These are phyloP conservation scores for Candida andamanensis DNA, from an alignment of 805 yeast genomes.

Conservation along the genomic window DNA sequence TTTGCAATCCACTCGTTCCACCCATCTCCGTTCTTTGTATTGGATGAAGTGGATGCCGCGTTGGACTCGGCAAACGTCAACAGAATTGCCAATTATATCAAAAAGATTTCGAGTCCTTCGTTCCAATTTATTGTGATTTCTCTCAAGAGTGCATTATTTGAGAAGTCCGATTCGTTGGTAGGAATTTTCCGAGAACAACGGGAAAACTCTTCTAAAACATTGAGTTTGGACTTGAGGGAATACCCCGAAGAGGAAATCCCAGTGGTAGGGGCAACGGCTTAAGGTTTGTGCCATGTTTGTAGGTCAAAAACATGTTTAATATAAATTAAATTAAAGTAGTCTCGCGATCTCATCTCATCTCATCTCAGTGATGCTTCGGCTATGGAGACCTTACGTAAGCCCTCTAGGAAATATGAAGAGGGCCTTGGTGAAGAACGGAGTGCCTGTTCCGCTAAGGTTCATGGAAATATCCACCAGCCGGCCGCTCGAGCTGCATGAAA, in stretches of 20 bases:
- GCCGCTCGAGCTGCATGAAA: too few species aligned
- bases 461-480: neutral
- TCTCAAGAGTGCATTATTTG: constrained; percentile 80
- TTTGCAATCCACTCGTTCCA: constrained; percentile 88
- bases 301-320: constrained; percentile 2
- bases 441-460: too few species aligned
- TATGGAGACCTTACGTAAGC: too few species aligned
- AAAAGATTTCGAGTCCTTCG: constrained; percentile 64
- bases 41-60: constrained; percentile 98
- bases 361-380: too few species aligned
- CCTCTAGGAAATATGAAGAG: too few species aligned
- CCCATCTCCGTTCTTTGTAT: constrained; percentile 92
- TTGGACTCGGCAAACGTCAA: constrained; percentile 85
- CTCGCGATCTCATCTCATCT: constrained; percentile 1
- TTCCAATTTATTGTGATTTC: constrained; percentile 93
- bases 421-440: too few species aligned
- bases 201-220: constrained; percentile 65
- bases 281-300: neutral
- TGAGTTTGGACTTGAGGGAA: constrained; percentile 66
- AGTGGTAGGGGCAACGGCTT: constrained; percentile 7
- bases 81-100: constrained; percentile 81
- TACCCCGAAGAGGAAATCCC: constrained; percentile 41
- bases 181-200: constrained; percentile 86
- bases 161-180: constrained; percentile 82
- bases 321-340: neutral